These are phyloP conservation scores for Carex scoparia DNA, from an alignment of 176 grass and related monocot species.

Conservation along the genomic window DNA sequence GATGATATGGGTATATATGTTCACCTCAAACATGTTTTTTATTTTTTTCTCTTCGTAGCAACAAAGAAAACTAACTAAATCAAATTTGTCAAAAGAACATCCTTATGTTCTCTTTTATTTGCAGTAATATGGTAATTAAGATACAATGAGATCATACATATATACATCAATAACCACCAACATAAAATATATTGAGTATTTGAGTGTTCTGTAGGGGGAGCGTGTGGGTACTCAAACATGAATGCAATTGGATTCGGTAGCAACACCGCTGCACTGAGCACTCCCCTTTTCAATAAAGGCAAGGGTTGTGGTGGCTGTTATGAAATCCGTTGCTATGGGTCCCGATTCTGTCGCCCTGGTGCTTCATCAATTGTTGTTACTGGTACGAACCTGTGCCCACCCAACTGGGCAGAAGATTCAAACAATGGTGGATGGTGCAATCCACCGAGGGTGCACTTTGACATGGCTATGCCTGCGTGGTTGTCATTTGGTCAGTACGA, in stretches of 20 bases:
- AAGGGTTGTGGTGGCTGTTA: constrained; percentile 42
- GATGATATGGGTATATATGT: constrained; percentile 44
- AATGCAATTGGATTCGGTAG: constrained; percentile 8
- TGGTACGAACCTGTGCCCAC: constrained; percentile 79
- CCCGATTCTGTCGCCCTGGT: constrained; percentile 31
- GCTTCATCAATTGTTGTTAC: constrained; percentile 39
- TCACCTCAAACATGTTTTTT: not conserved
- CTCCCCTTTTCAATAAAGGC: constrained; percentile 24
- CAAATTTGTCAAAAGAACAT: not conserved
- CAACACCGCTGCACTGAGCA: constrained; percentile 33
- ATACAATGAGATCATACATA: not conserved
- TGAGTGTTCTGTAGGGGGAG: constrained; percentile 27
- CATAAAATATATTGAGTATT: not conserved
- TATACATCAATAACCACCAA: not conserved
- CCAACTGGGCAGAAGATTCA: constrained; percentile 38
- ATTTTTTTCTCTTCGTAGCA: not conserved
- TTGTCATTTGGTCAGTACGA: constrained; percentile 31
- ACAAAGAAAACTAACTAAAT: not conserved
- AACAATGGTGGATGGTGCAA: constrained; percentile 87
- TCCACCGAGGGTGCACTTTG: constrained; percentile 66
- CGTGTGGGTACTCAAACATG: constrained; percentile 31
- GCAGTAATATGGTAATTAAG: not conserved
- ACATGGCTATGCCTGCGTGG: constrained; percentile 56
- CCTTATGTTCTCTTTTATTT: too few species aligned
- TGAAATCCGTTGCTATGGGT: constrained; percentile 44